Conservation (phyloP, 78 protist species). For the Planoprotostelium fungivorum region DNA sequence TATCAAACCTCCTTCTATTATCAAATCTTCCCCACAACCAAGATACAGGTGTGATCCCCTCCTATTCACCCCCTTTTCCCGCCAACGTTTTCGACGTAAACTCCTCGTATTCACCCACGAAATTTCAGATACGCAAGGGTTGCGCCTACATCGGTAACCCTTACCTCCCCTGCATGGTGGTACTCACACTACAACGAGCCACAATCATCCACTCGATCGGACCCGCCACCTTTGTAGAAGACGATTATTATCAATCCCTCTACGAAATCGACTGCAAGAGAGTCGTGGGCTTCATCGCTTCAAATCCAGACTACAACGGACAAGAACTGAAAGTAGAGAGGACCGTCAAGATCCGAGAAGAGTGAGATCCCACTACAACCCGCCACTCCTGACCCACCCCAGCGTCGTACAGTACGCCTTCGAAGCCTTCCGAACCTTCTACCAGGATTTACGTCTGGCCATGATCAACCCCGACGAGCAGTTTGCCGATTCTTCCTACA, state of each 20-base stretch:
- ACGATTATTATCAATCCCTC: neutral
- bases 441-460: neutral
- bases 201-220: neutral
- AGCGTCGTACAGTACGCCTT: neutral
- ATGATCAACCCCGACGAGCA: neutral
- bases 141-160: neutral
- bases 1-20: neutral
- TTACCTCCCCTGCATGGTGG: neutral
- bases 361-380: too few species aligned
- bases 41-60: neutral
- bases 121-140: neutral
- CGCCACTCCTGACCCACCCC: too few species aligned
- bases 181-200: neutral
- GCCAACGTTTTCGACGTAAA: too few species aligned
- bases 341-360: neutral
- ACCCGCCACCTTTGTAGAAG: neutral
- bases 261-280: neutral
- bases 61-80: too few species aligned
- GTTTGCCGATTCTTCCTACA: neutral
- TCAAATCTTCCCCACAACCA: neutral
- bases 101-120: neutral
- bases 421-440: neutral
- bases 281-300: neutral
- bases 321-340: neutral
- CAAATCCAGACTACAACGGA: neutral